Evolutionary conservation across 1,284 basidiomycete species (phyloP).

Genomic region (Flammula alnicola): DNA sequence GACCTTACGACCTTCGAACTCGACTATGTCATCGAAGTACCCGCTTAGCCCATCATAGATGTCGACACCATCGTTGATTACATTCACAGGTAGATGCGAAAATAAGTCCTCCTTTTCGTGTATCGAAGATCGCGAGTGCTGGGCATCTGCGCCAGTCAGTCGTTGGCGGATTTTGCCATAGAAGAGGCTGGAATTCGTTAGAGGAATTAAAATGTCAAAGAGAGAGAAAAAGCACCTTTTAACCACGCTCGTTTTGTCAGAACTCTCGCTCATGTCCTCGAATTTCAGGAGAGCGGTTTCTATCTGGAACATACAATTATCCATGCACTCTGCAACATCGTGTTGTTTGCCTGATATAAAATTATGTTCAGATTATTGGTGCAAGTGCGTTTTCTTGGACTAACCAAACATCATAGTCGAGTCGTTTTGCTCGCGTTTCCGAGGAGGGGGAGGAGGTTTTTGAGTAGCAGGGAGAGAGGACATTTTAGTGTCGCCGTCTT

Average conservation of each 20-base stretch:
- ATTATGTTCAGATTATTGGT: not conserved
- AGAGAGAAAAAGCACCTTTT: slow-evolving; percentile 59
- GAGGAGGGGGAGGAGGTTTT: slow-evolving; percentile 66
- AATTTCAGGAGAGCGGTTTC: slow-evolving; percentile 88
- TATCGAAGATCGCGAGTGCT: slow-evolving; percentile 58
- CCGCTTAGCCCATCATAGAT: slow-evolving; percentile 93
- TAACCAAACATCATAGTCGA: slow-evolving; percentile 90
- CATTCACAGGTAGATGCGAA: slow-evolving; percentile 93
- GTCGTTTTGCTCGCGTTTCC: slow-evolving; percentile 62
- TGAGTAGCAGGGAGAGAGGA: slow-evolving; percentile 36
- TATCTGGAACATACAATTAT: slow-evolving; percentile 98
- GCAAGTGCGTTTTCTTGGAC: slow-evolving; percentile 25
- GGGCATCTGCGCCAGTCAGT: slow-evolving; percentile 56
- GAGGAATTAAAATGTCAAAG: slow-evolving; percentile 5
- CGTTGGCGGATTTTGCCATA: slow-evolving; percentile 87
- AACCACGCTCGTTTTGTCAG: slow-evolving; percentile 73
- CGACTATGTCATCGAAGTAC: slow-evolving; percentile 92
- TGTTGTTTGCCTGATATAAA: slow-evolving; percentile 84
- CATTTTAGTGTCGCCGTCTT: slow-evolving; percentile 52
- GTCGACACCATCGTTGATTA: slow-evolving; percentile 85
- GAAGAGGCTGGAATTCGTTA: slow-evolving; percentile 68
- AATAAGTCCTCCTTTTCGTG: slow-evolving; percentile 92
- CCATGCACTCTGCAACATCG: slow-evolving; percentile 98
- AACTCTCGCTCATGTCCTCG: slow-evolving; percentile 60
- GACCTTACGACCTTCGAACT: slow-evolving; percentile 86